Conservation (phyloP, 1,139 yeast genomes). For the Candida tunisiensis region DNA sequence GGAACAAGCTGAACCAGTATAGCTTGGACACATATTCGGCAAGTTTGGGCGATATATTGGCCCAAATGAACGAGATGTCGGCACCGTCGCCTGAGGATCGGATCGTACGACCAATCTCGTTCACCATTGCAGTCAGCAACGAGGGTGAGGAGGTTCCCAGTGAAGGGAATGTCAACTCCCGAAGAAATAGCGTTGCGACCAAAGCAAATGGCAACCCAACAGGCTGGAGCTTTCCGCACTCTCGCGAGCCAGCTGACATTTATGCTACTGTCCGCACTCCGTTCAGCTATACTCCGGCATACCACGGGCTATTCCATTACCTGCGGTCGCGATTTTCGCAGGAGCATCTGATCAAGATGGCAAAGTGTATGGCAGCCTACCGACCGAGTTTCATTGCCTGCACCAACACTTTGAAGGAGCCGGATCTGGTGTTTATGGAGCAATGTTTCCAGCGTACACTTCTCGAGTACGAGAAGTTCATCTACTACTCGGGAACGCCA, state of each 20-base stretch:
- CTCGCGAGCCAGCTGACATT: constrained; percentile 68
- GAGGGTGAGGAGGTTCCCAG: too few relatives aligned
- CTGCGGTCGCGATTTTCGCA: constrained; percentile 54
- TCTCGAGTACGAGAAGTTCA: constrained; percentile 74
- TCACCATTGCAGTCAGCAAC: too few relatives aligned
- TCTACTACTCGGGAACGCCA: constrained; percentile 79
- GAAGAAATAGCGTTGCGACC: too few relatives aligned
- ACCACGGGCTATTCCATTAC: constrained; percentile 65
- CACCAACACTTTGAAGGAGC: constrained; percentile 73
- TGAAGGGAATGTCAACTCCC: too few relatives aligned
- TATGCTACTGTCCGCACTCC: constrained; percentile 62
- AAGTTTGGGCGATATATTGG: too few relatives aligned
- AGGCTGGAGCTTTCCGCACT: too few relatives aligned
- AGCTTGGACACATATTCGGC: too few relatives aligned
- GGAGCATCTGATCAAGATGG: constrained; percentile 61
- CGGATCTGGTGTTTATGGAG: constrained; percentile 87
- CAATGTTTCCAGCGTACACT: constrained; percentile 89
- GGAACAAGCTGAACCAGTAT: too few relatives aligned
- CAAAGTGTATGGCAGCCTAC: constrained; percentile 76
- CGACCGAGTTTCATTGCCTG: constrained; percentile 89
- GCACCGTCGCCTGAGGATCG: too few relatives aligned
- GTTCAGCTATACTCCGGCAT: constrained; percentile 81
- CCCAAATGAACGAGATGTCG: too few relatives aligned
- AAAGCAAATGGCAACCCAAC: too few relatives aligned
- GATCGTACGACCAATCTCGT: too few relatives aligned